Evolutionary conservation across 2,329 filamentous ascomycete species (phyloP), one percentile per base, ranked within the genome.

Genomic region (Aspergillus quadrilineatus): DNA sequence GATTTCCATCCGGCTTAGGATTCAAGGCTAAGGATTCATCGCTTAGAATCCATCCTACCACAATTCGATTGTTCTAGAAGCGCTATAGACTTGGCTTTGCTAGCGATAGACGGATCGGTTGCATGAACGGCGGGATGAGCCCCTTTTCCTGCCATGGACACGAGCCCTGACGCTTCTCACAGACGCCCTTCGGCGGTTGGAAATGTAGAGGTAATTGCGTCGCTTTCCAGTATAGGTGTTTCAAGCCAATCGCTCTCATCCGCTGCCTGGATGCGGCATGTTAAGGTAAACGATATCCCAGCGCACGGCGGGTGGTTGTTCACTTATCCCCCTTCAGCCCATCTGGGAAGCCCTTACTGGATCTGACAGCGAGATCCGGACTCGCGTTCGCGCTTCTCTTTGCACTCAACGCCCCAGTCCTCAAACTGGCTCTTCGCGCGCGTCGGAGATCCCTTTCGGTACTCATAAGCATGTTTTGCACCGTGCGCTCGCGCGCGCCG

Each of bases 401-500:
- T 14, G 34, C 34, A 37, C 34, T 14, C 34, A 34, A 34, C 7
- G 10, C 32, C 34, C 34, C 34, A 37, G 32, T 42, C 14, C 14
- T 42, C 6, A 42, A 22, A 17, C n/a, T 17, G n/a, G 39, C 39
- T 37, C 62, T 55, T 30, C 62, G 46, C 29, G 61, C 34, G 37
- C 51, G 51, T 28, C 59, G 56, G 54, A 85, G 70, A 63, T 85
- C 82, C 64, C 81, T 80, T 65, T 86, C 83, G 17, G 83, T 84
- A 63, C 85, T 82, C 79, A 86, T 80, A 28, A 86, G 73, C 12
- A 82, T 75, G 17, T 79, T 77, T 68, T 85, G 83, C 34, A 85
- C 81, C 58, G 78, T 82, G 47, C 83, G 81, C 66, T 83, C 80
- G 1, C 76, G 73, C 29, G 73, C 70, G 58, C 85, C 80, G 45